A percentile compares a stretch with the other conserved stretches of the same genome.
Conservation (phyloP, 306 rosid genomes). For the Cicer chorassanicum region DNA sequence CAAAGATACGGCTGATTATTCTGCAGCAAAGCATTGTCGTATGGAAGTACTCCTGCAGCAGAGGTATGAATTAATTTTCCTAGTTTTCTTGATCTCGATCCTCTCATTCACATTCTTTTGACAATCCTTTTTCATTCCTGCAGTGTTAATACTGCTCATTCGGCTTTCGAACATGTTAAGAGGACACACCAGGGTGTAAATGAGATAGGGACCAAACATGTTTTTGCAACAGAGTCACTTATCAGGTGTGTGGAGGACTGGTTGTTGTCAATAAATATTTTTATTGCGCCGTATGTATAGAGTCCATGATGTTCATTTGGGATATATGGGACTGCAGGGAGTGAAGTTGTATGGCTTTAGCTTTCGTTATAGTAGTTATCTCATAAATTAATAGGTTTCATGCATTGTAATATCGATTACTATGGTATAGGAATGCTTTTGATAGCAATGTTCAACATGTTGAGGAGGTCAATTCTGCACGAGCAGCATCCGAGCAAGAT, state of each 20-base stretch:
- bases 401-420: constrained; percentile 17
- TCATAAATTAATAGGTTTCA: neutral
- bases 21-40: constrained; percentile 90
- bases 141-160: constrained; percentile 66
- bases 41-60: constrained; percentile 83
- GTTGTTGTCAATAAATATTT: neutral
- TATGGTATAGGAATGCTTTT: constrained; percentile 62
- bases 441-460: constrained; percentile 72
- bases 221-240: constrained; percentile 58
- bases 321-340: neutral
- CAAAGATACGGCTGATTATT: constrained; percentile 73
- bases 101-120: neutral
- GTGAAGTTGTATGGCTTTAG: constrained; percentile 2
- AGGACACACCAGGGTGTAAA: constrained; percentile 66
- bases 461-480: constrained; percentile 65
- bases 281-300: neutral
- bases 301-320: neutral
- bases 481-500: constrained; percentile 66
- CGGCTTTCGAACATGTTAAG: constrained; percentile 65
- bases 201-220: constrained; percentile 66
- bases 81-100: neutral
- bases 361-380: neutral
- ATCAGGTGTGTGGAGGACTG: constrained; percentile 64
- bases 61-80: constrained; percentile 51
- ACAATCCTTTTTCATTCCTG: constrained; percentile 15